Conservation (phyloP, 2,329 filamentous ascomycete genomes). For the Didymosphaeria variabile region DNA sequence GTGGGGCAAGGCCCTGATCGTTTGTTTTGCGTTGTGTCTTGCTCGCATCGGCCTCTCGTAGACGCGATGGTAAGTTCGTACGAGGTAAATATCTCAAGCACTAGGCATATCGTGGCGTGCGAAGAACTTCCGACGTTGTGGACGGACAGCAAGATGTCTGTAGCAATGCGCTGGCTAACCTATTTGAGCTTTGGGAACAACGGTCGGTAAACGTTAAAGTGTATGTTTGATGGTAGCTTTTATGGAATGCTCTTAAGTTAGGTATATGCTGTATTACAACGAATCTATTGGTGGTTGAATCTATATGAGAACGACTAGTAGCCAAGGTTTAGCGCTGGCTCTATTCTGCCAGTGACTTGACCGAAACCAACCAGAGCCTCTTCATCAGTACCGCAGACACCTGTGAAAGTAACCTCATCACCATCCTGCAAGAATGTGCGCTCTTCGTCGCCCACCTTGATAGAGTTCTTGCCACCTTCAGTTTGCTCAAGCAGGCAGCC, state of each 20-base stretch:
- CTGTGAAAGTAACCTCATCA: slow-evolving; percentile 73
- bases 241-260: neutral
- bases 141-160: neutral
- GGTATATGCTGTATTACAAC: neutral
- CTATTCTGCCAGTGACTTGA: slow-evolving; percentile 72
- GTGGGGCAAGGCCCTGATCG: neutral
- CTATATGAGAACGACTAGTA: slow-evolving; percentile 17
- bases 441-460: slow-evolving; percentile 70
- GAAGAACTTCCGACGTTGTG: neutral
- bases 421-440: slow-evolving; percentile 78
- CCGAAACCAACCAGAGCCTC: slow-evolving; percentile 79
- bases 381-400: slow-evolving; percentile 69
- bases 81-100: neutral
- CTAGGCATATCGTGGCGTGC: neutral
- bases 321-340: slow-evolving; percentile 42
- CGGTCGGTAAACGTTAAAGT: neutral
- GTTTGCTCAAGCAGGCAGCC: slow-evolving; percentile 79
- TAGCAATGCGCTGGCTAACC: neutral
- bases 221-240: neutral
- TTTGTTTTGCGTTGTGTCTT: neutral
- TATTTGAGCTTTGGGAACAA: neutral
- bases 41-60: neutral
- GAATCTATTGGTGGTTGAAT: neutral
- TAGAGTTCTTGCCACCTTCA: slow-evolving; percentile 70
- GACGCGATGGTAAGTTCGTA: neutral